A percentile compares a stretch with the other conserved stretches of the same genome.
phyloP scores from a whole-genome alignment of 495 filamentous ascomycete genomes.

The Trichoderma gamsii region DNA sequence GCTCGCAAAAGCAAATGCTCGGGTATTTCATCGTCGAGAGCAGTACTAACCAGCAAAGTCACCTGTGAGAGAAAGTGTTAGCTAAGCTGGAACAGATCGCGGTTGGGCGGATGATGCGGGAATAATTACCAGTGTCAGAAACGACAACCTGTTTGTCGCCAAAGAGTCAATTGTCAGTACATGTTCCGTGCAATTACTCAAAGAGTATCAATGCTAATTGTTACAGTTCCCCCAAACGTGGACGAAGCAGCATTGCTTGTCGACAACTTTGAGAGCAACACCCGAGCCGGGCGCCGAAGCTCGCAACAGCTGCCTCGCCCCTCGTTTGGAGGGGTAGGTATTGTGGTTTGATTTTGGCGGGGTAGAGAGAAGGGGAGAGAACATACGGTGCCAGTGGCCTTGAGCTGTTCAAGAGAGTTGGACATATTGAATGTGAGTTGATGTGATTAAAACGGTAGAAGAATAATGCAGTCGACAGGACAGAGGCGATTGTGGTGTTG shows the following conservation, averaged over 20 bases:
- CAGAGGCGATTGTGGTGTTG: too few relatives aligned
- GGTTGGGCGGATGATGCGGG: not conserved
- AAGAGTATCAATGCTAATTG: constrained; percentile 17
- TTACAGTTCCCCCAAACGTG: not conserved
- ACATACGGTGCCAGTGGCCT: constrained; percentile 90
- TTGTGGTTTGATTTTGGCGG: constrained; percentile 25
- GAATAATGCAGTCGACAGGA: too few relatives aligned
- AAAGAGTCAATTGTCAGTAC: constrained; percentile 25
- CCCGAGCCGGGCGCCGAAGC: not conserved
- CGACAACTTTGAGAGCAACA: constrained; percentile 1
- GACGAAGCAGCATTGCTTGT: not conserved
- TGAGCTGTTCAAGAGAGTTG: constrained; percentile 89
- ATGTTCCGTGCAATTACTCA: not conserved
- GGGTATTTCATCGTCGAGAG: constrained; percentile 17
- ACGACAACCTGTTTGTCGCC: constrained; percentile 65
- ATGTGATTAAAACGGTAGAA: not conserved
- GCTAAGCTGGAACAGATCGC: constrained; percentile 3
- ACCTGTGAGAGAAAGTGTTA: constrained; percentile 40
- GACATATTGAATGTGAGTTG: constrained; percentile 52
- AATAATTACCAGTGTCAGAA: constrained; percentile 88
- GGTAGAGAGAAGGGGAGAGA: constrained; percentile 25
- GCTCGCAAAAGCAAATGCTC: not conserved
- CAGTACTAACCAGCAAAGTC: constrained; percentile 68
- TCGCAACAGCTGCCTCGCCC: not conserved
- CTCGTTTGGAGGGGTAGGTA: constrained; percentile 1